Evolutionary conservation across 768 basidiomycete species (phyloP).

Genomic region (Crepidotus variabilis): DNA sequence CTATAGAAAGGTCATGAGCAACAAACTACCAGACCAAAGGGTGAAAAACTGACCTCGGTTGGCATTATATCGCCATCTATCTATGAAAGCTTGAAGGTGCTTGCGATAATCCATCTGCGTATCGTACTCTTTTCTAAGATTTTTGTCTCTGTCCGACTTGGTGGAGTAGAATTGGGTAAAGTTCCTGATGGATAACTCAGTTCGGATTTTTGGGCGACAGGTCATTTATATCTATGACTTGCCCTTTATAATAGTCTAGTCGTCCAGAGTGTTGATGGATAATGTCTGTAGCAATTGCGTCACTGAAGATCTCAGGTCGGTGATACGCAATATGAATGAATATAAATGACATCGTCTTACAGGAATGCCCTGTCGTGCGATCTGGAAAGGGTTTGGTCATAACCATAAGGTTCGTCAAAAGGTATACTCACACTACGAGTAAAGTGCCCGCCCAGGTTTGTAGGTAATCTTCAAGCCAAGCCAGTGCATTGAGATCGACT

Average conservation of each 20-base stretch:
- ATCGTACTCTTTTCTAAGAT: slow-evolving; percentile 93
- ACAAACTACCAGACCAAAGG: neutral
- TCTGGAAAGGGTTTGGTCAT: slow-evolving; percentile 32
- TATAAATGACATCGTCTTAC: slow-evolving; percentile 31
- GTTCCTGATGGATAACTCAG: slow-evolving; percentile 49
- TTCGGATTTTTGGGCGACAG: neutral
- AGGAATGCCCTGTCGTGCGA: slow-evolving; percentile 98
- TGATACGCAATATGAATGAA: neutral
- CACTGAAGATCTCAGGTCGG: slow-evolving; percentile 38
- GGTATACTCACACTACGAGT: slow-evolving; percentile 74
- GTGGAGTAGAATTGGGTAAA: slow-evolving; percentile 99
- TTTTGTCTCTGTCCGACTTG: slow-evolving; percentile 90
- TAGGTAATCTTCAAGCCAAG: slow-evolving; percentile 96
- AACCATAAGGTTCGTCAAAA: too few species aligned
- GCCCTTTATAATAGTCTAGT: slow-evolving; percentile 98
- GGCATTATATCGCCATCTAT: slow-evolving; percentile 97
- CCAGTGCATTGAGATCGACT: slow-evolving; percentile 94
- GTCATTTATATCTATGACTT: slow-evolving; percentile 8
- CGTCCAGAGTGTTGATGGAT: slow-evolving; percentile 93
- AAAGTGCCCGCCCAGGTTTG: slow-evolving; percentile 93
- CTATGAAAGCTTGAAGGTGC: slow-evolving; percentile 96
- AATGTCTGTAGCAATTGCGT: slow-evolving; percentile 97
- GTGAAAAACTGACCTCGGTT: slow-evolving; percentile 61
- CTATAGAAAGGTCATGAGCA: slow-evolving; percentile 31
- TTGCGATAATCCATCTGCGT: slow-evolving; percentile 93